phyloP scores from a whole-genome alignment of 2,329 filamentous ascomycete genomes.

The Shiraia sp. region DNA sequence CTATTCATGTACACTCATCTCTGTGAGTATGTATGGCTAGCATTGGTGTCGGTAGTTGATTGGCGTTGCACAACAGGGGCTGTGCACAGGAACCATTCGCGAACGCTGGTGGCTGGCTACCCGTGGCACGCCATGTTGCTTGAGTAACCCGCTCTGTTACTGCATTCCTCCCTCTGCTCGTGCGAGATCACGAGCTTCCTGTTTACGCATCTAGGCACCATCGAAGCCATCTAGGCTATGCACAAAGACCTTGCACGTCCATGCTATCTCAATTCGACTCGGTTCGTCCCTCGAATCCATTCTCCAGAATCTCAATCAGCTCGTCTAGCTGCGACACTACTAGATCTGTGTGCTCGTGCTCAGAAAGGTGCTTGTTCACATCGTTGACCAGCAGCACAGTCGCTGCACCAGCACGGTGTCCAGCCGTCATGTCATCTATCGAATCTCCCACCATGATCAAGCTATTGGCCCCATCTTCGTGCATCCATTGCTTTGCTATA shows the following conservation, averaged over 20 bases:
- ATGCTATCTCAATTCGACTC: slow-evolving; percentile 30
- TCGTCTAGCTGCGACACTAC: slow-evolving; percentile 73
- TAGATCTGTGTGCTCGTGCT: slow-evolving; percentile 77
- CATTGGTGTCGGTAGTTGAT: too few species aligned
- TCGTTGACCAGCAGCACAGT: slow-evolving; percentile 88
- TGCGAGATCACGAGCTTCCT: too few species aligned
- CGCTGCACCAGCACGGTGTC: slow-evolving; percentile 78
- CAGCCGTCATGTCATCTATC: slow-evolving; percentile 91
- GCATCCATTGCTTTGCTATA: slow-evolving; percentile 75
- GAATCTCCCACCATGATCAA: slow-evolving; percentile 64
- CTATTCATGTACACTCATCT: too few species aligned
- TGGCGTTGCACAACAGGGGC: too few species aligned
- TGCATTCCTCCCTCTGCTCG: too few species aligned
- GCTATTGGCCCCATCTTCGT: slow-evolving; percentile 48
- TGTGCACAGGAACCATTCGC: too few species aligned
- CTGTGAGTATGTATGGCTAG: too few species aligned
- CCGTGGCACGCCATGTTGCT: too few species aligned
- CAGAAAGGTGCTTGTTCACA: slow-evolving; percentile 71
- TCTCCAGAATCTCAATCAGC: slow-evolving; percentile 72
- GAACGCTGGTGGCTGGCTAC: too few species aligned
- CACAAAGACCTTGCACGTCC: slow-evolving; percentile 27
- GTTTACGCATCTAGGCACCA: too few species aligned
- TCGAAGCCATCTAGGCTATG: too few species aligned
- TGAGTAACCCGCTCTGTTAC: too few species aligned
- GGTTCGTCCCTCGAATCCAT: slow-evolving; percentile 66